phyloP scores from a whole-genome alignment of 805 yeast species.

The Starmera amethionina region DNA sequence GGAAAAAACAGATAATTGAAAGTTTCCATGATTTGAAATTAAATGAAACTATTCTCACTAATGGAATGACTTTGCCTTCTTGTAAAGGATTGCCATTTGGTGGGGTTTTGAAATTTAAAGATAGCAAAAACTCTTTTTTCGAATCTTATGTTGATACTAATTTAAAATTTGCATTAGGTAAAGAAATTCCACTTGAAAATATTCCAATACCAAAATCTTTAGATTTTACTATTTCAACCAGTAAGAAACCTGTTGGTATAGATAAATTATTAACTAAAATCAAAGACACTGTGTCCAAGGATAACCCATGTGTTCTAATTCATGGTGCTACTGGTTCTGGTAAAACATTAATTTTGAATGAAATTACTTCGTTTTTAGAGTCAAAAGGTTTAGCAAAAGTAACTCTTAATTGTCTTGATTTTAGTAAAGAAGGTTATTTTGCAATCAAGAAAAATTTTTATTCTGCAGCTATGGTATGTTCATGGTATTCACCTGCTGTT shows the following conservation, averaged over 20 bases:
- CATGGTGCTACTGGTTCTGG: slow-evolving; percentile 81
- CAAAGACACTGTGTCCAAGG: slow-evolving; percentile 29
- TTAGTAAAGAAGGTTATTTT: slow-evolving; percentile 44
- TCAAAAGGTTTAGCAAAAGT: slow-evolving; percentile 34
- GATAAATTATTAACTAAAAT: slow-evolving; percentile 33
- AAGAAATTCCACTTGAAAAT: slow-evolving; percentile 24
- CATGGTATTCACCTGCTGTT: slow-evolving; percentile 74
- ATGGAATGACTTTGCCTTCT: slow-evolving; percentile 41
- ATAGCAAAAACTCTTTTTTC: slow-evolving; percentile 28
- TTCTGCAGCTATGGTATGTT: slow-evolving; percentile 39
- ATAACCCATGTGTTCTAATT: slow-evolving; percentile 47
- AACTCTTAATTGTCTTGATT: slow-evolving; percentile 42
- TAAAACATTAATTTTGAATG: slow-evolving; percentile 46
- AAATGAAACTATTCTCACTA: slow-evolving; percentile 33
- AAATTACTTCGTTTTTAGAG: slow-evolving; percentile 28
- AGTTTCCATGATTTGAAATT: slow-evolving; percentile 8
- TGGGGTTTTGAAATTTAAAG: slow-evolving; percentile 43
- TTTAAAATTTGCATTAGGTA: slow-evolving; percentile 38
- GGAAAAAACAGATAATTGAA: slow-evolving; percentile 15
- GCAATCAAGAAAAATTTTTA: slow-evolving; percentile 33
- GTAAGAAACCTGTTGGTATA: slow-evolving; percentile 43
- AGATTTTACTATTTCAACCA: neutral
- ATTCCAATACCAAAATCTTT: slow-evolving; percentile 10
- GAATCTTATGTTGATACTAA: slow-evolving; percentile 24
- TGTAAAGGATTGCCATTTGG: slow-evolving; percentile 47